A percentile compares a stretch with the other conserved stretches of the same genome.
phyloP scores from a whole-genome alignment of 2,329 filamentous ascomycete species.

The Penicillium sp. region DNA sequence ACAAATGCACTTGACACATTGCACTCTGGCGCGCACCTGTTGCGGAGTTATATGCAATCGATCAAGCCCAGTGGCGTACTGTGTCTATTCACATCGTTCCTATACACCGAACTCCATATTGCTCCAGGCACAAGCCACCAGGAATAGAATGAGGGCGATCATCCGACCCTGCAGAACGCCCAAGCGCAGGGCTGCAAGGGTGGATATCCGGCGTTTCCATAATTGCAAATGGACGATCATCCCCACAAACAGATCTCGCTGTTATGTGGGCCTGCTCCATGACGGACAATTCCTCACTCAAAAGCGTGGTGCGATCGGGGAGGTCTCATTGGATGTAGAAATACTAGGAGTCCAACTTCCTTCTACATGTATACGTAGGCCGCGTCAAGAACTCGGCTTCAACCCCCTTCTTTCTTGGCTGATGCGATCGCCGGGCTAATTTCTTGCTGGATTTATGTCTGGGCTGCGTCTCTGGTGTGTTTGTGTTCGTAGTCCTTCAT shows the following conservation, averaged over 20 bases:
- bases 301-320: not conserved
- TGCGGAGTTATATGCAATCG: not conserved
- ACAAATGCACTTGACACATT: no score
- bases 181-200: constrained; percentile 2
- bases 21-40: not conserved
- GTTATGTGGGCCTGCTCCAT: not conserved
- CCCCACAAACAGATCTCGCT: not conserved
- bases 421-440: not conserved
- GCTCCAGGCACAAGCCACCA: not conserved
- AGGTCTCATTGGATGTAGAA: not conserved
- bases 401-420: constrained; percentile 9
- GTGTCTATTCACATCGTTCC: not conserved
- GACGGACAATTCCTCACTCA: not conserved
- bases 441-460: not conserved
- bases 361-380: not conserved
- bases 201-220: not conserved
- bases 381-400: not conserved
- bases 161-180: constrained; percentile 6
- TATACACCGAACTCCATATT: not conserved
- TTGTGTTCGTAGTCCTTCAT: not conserved
- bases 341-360: not conserved
- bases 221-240: not conserved
- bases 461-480: not conserved
- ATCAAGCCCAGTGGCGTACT: no score
- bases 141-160: not conserved